Evolutionary conservation across 495 filamentous ascomycete genomes (phyloP), one percentile per base, ranked within the genome.

Genomic region (Pseudoneurospora amorphoporcata): DNA sequence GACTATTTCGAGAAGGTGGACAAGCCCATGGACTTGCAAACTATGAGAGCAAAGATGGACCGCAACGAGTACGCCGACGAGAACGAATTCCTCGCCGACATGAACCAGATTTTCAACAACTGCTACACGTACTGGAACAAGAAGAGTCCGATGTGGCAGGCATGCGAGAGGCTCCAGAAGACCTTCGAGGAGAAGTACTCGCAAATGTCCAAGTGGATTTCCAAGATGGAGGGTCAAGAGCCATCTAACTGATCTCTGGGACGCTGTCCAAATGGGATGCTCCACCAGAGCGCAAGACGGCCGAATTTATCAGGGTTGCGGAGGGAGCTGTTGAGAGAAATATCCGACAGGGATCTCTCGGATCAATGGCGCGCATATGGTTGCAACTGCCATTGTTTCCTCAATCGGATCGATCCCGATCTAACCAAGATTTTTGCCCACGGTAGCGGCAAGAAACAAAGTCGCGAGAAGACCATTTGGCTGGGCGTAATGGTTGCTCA

Each of bases 11-110:
- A 82, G 1, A 84, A 86, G 71, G 71, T 86, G 53, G 79, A 79
- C 70, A 81, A 73, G 42, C 84, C 84, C 17, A 86, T 86, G 84
- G 84, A 86, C 73, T 80, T 86, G 32, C 79, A 72, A 68, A 86
- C 83, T 1, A 81, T 86, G 77, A 86, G 86, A 76, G 74, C 71
- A 71, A 86, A 86, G 79, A 84, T 86, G 82, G 83, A 86, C 58
- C 53, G 58, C 37, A 73, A 71, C 14, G 80, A 84, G 69, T 86
- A 86, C 73, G 69, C 17, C 4, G 78, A 79, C 72, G 83, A 85
- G 41, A 74, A 79, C 39, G 80, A 85, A 35, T 86, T 86, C 72
- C 72, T 82, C 32, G 75, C 77, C 68, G 84, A 86, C 75, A 80
- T 86, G 77, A 82, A 82, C 39, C 84, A 84, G 75, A 85, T 86